Conservation (phyloP, 352 stramenopile genomes). For the Phytophthora ramorum region DNA sequence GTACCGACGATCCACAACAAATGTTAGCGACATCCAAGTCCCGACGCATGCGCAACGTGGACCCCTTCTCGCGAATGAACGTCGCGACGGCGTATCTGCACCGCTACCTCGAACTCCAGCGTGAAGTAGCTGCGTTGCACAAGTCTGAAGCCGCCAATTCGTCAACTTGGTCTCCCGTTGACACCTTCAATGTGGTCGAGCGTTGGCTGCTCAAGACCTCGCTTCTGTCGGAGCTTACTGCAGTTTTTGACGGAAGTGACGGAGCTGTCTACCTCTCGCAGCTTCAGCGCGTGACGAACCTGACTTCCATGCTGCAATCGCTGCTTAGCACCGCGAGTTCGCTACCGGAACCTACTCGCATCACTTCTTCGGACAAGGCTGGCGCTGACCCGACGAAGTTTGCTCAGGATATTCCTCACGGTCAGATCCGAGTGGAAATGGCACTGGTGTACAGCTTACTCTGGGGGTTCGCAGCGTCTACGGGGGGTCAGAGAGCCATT, state of each 20-base stretch:
- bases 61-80: background rate
- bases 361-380: background rate
- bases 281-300: slow-evolving; percentile 52
- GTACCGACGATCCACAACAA: background rate
- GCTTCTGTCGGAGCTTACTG: slow-evolving; percentile 16
- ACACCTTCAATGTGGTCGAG: slow-evolving; percentile 28
- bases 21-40: background rate
- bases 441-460: slow-evolving; percentile 55
- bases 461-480: slow-evolving; percentile 54
- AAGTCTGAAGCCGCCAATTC: background rate
- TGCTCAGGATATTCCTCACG: background rate
- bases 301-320: slow-evolving; percentile 55
- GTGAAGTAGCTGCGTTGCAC: background rate
- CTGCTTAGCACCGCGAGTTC: slow-evolving; percentile 36
- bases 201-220: slow-evolving; percentile 19
- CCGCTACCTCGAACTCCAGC: slow-evolving; percentile 26
- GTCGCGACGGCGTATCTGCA: slow-evolving; percentile 33
- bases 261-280: slow-evolving; percentile 26
- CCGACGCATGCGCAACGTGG: background rate
- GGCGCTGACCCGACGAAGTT: background rate
- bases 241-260: slow-evolving; percentile 9
- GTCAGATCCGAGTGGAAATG: slow-evolving; percentile 56
- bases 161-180: background rate
- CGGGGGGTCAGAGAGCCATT: slow-evolving; percentile 15
- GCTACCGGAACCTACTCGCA: slow-evolving; percentile 7